A percentile compares a stretch with the other conserved stretches of the same genome.
Evolutionary conservation across 805 yeast genomes (phyloP).

Genomic region (Pichia californica): DNA sequence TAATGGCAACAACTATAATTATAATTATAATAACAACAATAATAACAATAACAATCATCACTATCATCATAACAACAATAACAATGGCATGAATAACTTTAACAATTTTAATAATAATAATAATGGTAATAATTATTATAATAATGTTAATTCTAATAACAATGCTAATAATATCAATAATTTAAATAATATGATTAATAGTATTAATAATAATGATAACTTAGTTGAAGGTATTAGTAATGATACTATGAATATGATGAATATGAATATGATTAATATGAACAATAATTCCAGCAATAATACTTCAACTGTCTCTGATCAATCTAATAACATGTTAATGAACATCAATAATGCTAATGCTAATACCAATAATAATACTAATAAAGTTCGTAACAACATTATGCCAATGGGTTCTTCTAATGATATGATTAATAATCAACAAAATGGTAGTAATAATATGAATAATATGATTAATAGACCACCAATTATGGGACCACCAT

Average conservation of each 20-base stretch:
- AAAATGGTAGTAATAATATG: background rate
- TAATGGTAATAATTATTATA: background rate
- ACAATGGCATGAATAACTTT: conserved; percentile 11
- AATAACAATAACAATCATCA: background rate
- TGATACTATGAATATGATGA: conserved; percentile 1
- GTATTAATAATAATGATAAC: background rate
- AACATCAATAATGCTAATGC: background rate
- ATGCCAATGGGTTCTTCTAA: conserved; percentile 3
- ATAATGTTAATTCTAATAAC: background rate
- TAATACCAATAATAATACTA: conserved; percentile 1
- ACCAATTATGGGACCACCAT: conserved; percentile 20
- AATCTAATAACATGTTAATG: background rate
- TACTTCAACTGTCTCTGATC: background rate
- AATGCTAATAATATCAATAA: background rate
- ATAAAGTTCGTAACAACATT: conserved; percentile 2
- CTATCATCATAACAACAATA: background rate
- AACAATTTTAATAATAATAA: background rate
- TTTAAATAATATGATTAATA: background rate
- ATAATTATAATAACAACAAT: background rate
- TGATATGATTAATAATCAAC: background rate
- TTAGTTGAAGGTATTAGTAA: background rate
- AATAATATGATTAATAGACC: conserved; percentile 4
- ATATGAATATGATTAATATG: conserved; percentile 3
- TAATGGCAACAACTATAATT: background rate
- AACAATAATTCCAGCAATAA: background rate